These are phyloP conservation scores for Coemansia asiatica DNA, from an alignment of 192 early-diverging fungal species.

Conservation along the genomic window DNA sequence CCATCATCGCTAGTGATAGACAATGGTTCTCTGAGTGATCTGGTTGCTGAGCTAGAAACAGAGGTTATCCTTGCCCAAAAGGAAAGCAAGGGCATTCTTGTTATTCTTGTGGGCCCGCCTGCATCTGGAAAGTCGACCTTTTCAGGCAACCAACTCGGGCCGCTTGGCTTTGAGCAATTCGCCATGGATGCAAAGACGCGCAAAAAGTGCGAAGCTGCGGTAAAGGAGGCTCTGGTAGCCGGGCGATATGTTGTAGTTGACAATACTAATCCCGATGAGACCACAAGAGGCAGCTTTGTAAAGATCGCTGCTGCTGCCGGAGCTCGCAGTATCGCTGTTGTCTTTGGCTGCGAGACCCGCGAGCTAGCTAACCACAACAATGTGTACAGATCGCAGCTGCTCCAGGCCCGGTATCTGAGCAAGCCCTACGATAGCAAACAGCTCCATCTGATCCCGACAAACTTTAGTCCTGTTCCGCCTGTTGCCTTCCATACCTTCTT, in stretches of 20 bases:
- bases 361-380: conserved; percentile 81
- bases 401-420: conserved; percentile 34
- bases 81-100: conserved; percentile 56
- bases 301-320: conserved; percentile 56
- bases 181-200: conserved; percentile 85
- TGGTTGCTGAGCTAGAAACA: conserved; percentile 27
- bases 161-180: conserved; percentile 68
- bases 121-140: conserved; percentile 85
- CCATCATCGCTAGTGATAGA: conserved; percentile 1
- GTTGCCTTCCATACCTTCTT: conserved; percentile 49
- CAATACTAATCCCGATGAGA: conserved; percentile 74
- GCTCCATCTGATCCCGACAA: conserved; percentile 12
- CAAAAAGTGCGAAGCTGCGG: conserved; percentile 70
- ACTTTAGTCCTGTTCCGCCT: conserved; percentile 26
- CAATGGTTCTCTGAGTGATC: background rate
- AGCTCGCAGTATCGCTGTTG: conserved; percentile 25
- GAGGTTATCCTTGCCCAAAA: conserved; percentile 21
- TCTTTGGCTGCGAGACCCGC: conserved; percentile 65
- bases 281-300: conserved; percentile 66
- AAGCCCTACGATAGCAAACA: background rate
- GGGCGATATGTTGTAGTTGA: conserved; percentile 72
- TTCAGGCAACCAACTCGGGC: conserved; percentile 60
- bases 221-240: conserved; percentile 53
- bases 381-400: conserved; percentile 59
- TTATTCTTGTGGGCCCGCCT: conserved; percentile 80